These are phyloP conservation scores for Acanthamoeba divionensis DNA, from an alignment of 208 protist genomes.

Conservation along the genomic window DNA sequence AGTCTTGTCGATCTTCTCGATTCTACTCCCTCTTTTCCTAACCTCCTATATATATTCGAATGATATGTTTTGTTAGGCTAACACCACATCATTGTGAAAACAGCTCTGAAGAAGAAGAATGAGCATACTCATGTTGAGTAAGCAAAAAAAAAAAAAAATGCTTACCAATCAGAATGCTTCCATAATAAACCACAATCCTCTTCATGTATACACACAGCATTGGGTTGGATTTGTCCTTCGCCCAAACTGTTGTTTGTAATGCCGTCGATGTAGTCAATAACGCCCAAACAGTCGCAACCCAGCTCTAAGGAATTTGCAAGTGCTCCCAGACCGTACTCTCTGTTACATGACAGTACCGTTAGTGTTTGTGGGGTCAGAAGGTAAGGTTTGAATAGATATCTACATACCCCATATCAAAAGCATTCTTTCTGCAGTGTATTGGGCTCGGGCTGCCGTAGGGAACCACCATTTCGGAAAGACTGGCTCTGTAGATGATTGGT, in stretches of 20 bases:
- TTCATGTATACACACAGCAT: slow-evolving; percentile 64
- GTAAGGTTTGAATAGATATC: no score
- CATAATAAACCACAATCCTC: slow-evolving; percentile 64
- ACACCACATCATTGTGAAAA: background rate
- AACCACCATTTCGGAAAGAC: slow-evolving; percentile 61
- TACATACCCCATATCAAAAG: background rate
- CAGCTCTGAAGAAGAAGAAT: slow-evolving; percentile 30
- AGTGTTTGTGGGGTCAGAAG: background rate
- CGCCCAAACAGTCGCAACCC: slow-evolving; percentile 62
- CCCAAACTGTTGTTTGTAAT: background rate
- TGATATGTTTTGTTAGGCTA: background rate
- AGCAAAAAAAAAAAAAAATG: no score
- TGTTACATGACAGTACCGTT: background rate
- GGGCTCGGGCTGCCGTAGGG: slow-evolving; percentile 48
- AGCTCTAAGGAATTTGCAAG: slow-evolving; percentile 46
- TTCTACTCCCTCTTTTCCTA: no score
- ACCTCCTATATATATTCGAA: background rate
- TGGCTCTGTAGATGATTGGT: slow-evolving; percentile 39
- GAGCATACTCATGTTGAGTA: background rate
- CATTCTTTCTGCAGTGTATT: slow-evolving; percentile 11
- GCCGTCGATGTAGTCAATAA: slow-evolving; percentile 60
- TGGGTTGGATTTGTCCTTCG: background rate
- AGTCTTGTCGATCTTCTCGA: background rate
- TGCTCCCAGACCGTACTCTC: slow-evolving; percentile 61
- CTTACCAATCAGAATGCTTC: slow-evolving; percentile 65